Evolutionary conservation across 768 basidiomycete species (phyloP), one percentile per base, ranked within the genome.

Genomic region (Lactifluus pinguis): DNA sequence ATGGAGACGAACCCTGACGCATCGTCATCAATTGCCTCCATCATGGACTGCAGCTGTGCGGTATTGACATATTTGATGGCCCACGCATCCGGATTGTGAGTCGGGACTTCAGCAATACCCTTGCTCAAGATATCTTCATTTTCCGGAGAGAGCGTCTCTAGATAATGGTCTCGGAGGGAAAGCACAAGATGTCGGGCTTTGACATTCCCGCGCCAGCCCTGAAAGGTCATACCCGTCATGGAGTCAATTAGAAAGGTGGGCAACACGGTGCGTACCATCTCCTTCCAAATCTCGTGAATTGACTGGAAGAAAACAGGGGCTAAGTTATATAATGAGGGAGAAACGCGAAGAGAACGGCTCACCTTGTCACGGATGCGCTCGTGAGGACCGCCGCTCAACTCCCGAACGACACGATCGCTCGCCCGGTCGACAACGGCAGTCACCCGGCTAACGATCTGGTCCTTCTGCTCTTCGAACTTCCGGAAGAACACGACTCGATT

Each of bases 21-120:
- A 51, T 75, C 72, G 30, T 72, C 69, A 55, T 75, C 74, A 50
- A 74, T 66, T 13, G 71, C 72, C 51, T 74, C 74, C 50, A 66
- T 49, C 19, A 72, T 70, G 1, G 65, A 59, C 52, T 68, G 68
- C 7, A 71, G 38, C 21, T 65, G 62, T 7, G 57, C 63, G 4
- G 68, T 52, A 49, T 59, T 63, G 49, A 72, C 36, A 44, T 48
- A 49, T 30, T 64, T 62, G 15, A 73, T 53, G 8, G 69, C 69
- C 72, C 72, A 74, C 6, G 64, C 58, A 56, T 71, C 38, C 13
- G 38, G 38, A 10, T 38, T 38, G 68, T 8, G 66, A 65, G 21
- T 61, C 17, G 3, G 19, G 25, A 29, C 1, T 32, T 44, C 32
- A 10, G 36, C 11, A 4, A 11, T 7, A 19, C 53, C 49, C n/a